Evolutionary conservation across 345 rosid genomes (phyloP).

Genomic region (Chamaenerion angustifolium): DNA sequence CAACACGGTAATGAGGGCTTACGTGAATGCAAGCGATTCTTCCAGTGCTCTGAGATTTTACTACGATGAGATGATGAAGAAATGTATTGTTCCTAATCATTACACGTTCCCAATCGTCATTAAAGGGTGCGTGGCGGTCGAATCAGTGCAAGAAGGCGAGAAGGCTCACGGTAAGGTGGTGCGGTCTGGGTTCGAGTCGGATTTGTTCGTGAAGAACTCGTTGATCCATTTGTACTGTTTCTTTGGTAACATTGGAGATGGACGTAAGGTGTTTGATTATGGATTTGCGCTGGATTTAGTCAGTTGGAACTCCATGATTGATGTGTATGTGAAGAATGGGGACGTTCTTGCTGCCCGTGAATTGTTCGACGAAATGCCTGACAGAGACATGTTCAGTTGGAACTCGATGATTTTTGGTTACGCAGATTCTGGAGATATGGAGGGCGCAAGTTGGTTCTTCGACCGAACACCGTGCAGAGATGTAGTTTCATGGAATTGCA

Average conservation of each 20-base stretch:
- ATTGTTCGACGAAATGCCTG: conserved; percentile 28
- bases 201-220: conserved; percentile 19
- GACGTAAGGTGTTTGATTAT: conserved; percentile 17
- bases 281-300: conserved; percentile 16
- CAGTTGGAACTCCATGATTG: conserved; percentile 25
- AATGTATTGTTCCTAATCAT: conserved; percentile 28
- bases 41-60: conserved; percentile 38
- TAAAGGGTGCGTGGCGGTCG: conserved; percentile 30
- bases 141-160: conserved; percentile 19
- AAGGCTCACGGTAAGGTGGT: conserved; percentile 13
- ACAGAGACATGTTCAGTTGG: conserved; percentile 19
- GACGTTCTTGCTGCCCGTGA: conserved; percentile 23
- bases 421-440: conserved; percentile 14
- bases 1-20: conserved; percentile 37
- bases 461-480: conserved; percentile 15
- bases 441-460: conserved; percentile 16
- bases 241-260: conserved; percentile 13
- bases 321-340: conserved; percentile 17
- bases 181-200: conserved; percentile 19
- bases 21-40: conserved; percentile 18
- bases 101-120: conserved; percentile 44
- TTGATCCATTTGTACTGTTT: conserved; percentile 15
- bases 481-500: conserved; percentile 18
- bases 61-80: conserved; percentile 35
- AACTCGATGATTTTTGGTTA: conserved; percentile 12